These are phyloP conservation scores for Rubus idaeus DNA, from an alignment of 306 rosid genomes.

Conservation along the genomic window DNA sequence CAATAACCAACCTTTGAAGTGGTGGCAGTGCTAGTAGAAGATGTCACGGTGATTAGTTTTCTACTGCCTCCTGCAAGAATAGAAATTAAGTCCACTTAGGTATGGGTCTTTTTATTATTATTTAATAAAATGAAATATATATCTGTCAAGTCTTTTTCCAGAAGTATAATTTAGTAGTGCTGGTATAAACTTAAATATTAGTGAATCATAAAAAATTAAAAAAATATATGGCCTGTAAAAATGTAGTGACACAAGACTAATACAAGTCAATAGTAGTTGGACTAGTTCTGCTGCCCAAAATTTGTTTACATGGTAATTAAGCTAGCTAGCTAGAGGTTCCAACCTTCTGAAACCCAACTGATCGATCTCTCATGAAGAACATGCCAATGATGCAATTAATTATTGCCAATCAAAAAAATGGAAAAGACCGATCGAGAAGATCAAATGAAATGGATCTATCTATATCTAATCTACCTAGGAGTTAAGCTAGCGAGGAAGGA, in stretches of 20 bases:
- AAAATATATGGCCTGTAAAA: too few species aligned
- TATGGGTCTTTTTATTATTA: background rate
- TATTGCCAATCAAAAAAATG: slow-evolving; percentile 14
- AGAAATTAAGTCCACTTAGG: slow-evolving; percentile 38
- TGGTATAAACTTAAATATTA: too few species aligned
- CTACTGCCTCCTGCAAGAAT: slow-evolving; percentile 72
- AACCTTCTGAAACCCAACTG: slow-evolving; percentile 10
- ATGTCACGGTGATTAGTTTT: slow-evolving; percentile 52
- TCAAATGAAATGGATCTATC: background rate
- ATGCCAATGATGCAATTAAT: slow-evolving; percentile 5
- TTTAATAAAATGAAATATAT: too few species aligned
- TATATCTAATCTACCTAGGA: background rate
- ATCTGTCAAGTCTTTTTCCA: background rate
- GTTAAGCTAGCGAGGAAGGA: background rate
- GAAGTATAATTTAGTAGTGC: background rate
- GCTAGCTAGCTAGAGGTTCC: background rate
- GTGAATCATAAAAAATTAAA: too few species aligned
- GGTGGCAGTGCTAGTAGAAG: slow-evolving; percentile 40
- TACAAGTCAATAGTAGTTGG: slow-evolving; percentile 7
- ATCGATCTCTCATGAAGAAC: background rate
- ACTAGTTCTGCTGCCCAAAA: slow-evolving; percentile 5
- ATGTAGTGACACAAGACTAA: too few species aligned
- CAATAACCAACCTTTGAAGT: slow-evolving; percentile 57
- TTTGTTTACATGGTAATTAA: slow-evolving; percentile 19
- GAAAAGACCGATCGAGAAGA: slow-evolving; percentile 2